Evolutionary conservation across 495 filamentous ascomycete genomes (phyloP).

Genomic region (Bacidia rubella): DNA sequence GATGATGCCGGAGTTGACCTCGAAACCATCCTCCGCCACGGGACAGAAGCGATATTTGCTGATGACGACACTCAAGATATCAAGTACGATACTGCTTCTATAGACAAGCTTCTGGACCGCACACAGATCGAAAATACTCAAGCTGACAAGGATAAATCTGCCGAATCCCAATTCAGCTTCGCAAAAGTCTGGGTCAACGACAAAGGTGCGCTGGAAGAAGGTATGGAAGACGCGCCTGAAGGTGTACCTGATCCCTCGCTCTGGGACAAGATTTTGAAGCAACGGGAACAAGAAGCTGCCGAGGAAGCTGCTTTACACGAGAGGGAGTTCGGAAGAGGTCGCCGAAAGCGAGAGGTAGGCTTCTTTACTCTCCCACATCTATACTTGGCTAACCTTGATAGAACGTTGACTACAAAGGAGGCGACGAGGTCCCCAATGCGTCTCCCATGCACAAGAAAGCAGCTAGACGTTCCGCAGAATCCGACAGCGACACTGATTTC

Average conservation of each 20-base stretch:
- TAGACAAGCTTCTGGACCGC: conserved; percentile 81
- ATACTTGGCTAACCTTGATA: not conserved
- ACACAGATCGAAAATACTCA: conserved; percentile 63
- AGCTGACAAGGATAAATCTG: conserved; percentile 40
- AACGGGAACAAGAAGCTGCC: conserved; percentile 64
- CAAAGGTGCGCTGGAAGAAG: conserved; percentile 45
- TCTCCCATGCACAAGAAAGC: not conserved
- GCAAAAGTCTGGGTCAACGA: conserved; percentile 91
- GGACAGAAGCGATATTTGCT: conserved; percentile 73
- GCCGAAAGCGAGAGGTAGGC: conserved; percentile 39
- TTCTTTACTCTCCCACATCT: no score
- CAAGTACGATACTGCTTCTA: conserved; percentile 60
- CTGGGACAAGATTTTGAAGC: conserved; percentile 77
- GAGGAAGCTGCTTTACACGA: conserved; percentile 48
- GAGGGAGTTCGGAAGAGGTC: conserved; percentile 71
- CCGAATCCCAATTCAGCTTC: conserved; percentile 73
- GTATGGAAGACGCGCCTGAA: conserved; percentile 39
- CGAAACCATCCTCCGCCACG: conserved; percentile 79
- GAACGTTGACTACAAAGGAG: conserved; percentile 16
- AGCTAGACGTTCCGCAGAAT: conserved; percentile 1
- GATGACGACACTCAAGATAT: conserved; percentile 55
- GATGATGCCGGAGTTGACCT: conserved; percentile 63
- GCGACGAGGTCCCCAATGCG: not conserved
- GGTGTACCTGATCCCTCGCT: conserved; percentile 42
- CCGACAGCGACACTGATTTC: conserved; percentile 40